Evolutionary conservation across 2,329 filamentous ascomycete genomes (phyloP), one percentile per base, ranked within the genome.

Genomic region (Sordariomycetes sp.): DNA sequence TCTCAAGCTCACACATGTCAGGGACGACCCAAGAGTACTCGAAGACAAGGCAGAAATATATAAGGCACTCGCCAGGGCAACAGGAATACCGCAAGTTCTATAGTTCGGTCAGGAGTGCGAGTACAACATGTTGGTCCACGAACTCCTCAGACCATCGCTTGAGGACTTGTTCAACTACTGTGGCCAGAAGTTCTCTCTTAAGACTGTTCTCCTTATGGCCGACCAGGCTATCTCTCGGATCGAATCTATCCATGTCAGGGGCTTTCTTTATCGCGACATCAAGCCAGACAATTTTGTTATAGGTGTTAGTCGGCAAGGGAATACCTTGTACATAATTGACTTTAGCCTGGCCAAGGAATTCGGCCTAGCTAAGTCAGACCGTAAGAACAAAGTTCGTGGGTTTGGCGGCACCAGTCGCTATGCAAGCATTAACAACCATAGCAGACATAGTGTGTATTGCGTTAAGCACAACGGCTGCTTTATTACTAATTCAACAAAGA

Each of bases 131-230:
- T 50, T 69, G 18, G 58, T 67, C 40, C 59, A 59, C 40, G 65
- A 68, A 16, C 57, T 66, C 51, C 64, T 69, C 59, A 86, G 86
- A 59, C 85, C 86, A 54, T 85, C 81, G 62, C 76, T 89, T 68
- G 84, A 88, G 72, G 85, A 88, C 67, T 76, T 89, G 24, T 88
- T 65, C 59, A 60, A 63, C 53, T 63, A 60, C 53, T 66, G 63
- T 58, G 56, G 54, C 55, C 57, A 58, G 11, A 25, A 46, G 3
- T 63, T 66, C 48, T 65, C 63, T 3, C 63, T 65, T 52, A 66
- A 66, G 60, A 66, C 64, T 6, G 58, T 63, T 28, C 53, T 54
- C 32, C 53, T 54, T 28, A 37, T 54, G 16, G 53, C 53, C 5
- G 32, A 54, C 22, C 53, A 66, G 59, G 53, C 61, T 12, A 62